Evolutionary conservation across 352 stramenopile species (phyloP).

Genomic region (Phytophthora tentaculata): DNA sequence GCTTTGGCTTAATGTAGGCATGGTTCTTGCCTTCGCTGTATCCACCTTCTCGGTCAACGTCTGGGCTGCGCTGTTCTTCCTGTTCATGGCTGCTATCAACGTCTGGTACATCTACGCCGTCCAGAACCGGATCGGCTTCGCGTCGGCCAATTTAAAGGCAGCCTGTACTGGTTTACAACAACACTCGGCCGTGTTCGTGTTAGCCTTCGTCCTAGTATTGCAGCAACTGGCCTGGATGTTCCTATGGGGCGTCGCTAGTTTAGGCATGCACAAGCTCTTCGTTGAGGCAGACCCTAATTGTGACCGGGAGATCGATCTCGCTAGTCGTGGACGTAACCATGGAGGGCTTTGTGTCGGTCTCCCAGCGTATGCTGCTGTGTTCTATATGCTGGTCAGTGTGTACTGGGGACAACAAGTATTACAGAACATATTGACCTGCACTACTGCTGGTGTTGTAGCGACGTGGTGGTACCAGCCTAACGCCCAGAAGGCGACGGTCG

Average conservation of each 20-base stretch:
- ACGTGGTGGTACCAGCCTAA: conserved; percentile 87
- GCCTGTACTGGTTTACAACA: conserved; percentile 65
- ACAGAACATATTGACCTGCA: conserved; percentile 87
- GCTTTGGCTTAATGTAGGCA: conserved; percentile 82
- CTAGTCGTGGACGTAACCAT: conserved; percentile 35
- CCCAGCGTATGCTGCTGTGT: conserved; percentile 63
- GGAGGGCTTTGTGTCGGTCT: conserved; percentile 68
- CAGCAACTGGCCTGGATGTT: conserved; percentile 80
- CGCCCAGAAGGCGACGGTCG: conserved; percentile 58
- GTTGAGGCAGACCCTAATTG: conserved; percentile 70
- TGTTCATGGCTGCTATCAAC: conserved; percentile 72
- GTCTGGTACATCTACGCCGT: conserved; percentile 88
- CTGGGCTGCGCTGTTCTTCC: conserved; percentile 64
- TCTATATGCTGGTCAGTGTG: conserved; percentile 84
- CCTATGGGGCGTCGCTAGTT: conserved; percentile 67
- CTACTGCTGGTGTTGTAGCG: conserved; percentile 77
- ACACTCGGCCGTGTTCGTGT: conserved; percentile 64
- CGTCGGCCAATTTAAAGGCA: conserved; percentile 79
- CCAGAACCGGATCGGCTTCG: conserved; percentile 83
- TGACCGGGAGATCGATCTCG: conserved; percentile 46
- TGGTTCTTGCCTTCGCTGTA: conserved; percentile 71
- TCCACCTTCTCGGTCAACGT: conserved; percentile 68
- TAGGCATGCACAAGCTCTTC: conserved; percentile 82
- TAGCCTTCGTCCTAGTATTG: conserved; percentile 73
- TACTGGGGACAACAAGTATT: conserved; percentile 89